Percentiles rank a stretch among this genome's conserved stretches.
Conservation (phyloP, 2,329 filamentous ascomycete species). For the Trichothecium sympodiale region DNA sequence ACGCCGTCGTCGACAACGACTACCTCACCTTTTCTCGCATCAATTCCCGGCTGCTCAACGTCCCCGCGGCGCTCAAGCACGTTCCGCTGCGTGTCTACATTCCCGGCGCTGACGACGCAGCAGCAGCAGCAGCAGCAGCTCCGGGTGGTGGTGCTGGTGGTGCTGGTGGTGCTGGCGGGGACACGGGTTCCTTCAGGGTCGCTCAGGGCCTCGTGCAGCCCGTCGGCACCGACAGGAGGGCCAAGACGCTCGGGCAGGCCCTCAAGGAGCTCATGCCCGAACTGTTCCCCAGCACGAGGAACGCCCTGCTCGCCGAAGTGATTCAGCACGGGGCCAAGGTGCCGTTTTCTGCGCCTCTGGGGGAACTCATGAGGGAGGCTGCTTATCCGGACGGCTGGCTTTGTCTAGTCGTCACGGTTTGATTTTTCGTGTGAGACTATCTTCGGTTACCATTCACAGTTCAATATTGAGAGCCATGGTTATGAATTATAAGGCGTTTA, state of each 20-base stretch:
- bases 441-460: too few relatives aligned
- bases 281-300: slow-evolving; percentile 78
- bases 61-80: slow-evolving; percentile 63
- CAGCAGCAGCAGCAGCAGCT: slow-evolving; percentile 11
- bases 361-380: slow-evolving; percentile 71
- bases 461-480: too few relatives aligned
- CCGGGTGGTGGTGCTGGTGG: too few relatives aligned
- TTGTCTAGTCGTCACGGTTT: slow-evolving; percentile 67
- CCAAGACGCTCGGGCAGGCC: slow-evolving; percentile 57
- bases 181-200: slow-evolving; percentile 50
- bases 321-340: slow-evolving; percentile 77
- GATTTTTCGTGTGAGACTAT: slow-evolving; percentile 4
- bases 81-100: slow-evolving; percentile 87
- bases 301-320: slow-evolving; percentile 72
- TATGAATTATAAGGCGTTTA: too few relatives aligned
- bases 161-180: slow-evolving; percentile 12
- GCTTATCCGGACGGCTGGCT: slow-evolving; percentile 91
- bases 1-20: slow-evolving; percentile 68
- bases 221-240: slow-evolving; percentile 19
- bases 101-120: slow-evolving; percentile 31
- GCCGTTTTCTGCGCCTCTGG: slow-evolving; percentile 68
- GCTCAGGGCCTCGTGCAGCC: slow-evolving; percentile 65
- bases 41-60: slow-evolving; percentile 65
- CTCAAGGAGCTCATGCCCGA: slow-evolving; percentile 65
- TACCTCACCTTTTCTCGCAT: slow-evolving; percentile 61